A percentile compares a stretch with the other conserved stretches of the same genome.
These are phyloP conservation scores for Sporothrix luriei DNA, from an alignment of 2,329 filamentous ascomycete genomes.

Conservation along the genomic window DNA sequence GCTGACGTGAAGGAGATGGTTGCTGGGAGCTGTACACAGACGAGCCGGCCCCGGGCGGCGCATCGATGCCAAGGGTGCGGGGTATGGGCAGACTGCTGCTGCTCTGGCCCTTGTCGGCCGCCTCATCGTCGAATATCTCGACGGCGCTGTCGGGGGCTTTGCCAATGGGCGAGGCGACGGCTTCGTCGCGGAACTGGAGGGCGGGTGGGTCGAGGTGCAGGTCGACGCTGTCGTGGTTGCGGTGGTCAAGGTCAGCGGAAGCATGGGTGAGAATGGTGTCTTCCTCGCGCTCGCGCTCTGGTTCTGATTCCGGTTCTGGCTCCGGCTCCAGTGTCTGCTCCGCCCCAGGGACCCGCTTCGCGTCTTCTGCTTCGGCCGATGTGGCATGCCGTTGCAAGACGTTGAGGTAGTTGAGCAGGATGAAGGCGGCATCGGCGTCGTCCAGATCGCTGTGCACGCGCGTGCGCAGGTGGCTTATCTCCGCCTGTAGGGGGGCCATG, in stretches of 20 bases:
- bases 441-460: constrained; percentile 53
- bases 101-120: background rate
- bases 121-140: constrained; percentile 43
- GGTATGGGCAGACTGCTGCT: background rate
- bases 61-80: background rate
- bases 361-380: constrained; percentile 21
- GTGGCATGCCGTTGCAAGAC: constrained; percentile 66
- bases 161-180: constrained; percentile 41
- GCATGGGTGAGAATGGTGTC: background rate
- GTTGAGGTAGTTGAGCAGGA: constrained; percentile 69
- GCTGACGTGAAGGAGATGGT: background rate
- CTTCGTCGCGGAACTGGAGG: background rate
- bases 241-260: background rate
- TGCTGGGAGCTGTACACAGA: constrained; percentile 6
- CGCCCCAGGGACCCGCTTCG: background rate
- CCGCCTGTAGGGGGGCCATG: constrained; percentile 42
- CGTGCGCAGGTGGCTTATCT: constrained; percentile 43
- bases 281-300: background rate
- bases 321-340: background rate
- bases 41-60: background rate
- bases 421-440: constrained; percentile 68
- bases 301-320: background rate
- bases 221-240: background rate
- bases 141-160: constrained; percentile 49
- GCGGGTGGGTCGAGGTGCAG: background rate